Evolutionary conservation across 495 filamentous ascomycete genomes (phyloP).

Genomic region (Aspergillus cavernicola): DNA sequence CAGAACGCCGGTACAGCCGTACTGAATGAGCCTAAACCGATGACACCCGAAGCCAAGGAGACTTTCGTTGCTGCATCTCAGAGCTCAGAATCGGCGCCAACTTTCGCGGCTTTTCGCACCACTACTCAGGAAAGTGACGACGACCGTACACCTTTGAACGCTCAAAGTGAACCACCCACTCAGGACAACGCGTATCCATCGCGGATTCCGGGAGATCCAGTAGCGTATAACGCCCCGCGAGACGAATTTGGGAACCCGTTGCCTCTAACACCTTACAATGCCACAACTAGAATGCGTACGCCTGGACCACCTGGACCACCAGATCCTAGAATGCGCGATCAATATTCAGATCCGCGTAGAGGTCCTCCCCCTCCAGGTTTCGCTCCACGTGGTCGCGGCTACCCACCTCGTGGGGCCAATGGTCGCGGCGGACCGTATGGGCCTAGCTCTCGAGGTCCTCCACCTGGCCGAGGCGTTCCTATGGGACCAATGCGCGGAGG

Average conservation of each 20-base stretch:
- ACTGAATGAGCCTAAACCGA: slow-evolving; percentile 35
- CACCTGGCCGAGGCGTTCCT: slow-evolving; percentile 29
- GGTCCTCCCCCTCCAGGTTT: slow-evolving; percentile 49
- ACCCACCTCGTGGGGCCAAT: slow-evolving; percentile 56
- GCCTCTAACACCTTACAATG: slow-evolving; percentile 38
- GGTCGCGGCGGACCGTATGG: slow-evolving; percentile 51
- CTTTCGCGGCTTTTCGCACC: slow-evolving; percentile 76
- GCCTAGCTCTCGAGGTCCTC: slow-evolving; percentile 36
- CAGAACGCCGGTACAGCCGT: slow-evolving; percentile 51
- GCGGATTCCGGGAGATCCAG: slow-evolving; percentile 20
- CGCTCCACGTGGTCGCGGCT: slow-evolving; percentile 52
- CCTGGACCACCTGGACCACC: slow-evolving; percentile 40
- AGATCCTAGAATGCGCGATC: slow-evolving; percentile 52
- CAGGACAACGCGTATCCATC: slow-evolving; percentile 22
- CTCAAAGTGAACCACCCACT: slow-evolving; percentile 34
- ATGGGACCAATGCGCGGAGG: slow-evolving; percentile 37
- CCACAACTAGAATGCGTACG: slow-evolving; percentile 34
- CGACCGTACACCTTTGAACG: slow-evolving; percentile 79
- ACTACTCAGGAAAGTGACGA: slow-evolving; percentile 63
- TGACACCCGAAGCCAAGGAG: slow-evolving; percentile 47
- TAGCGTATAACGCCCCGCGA: slow-evolving; percentile 40
- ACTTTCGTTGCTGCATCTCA: slow-evolving; percentile 47
- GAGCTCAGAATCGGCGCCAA: slow-evolving; percentile 56
- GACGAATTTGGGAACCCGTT: slow-evolving; percentile 71
- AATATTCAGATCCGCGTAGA: slow-evolving; percentile 53